Conservation (phyloP, 345 rosid species). For the Odontarrhena argentea region DNA sequence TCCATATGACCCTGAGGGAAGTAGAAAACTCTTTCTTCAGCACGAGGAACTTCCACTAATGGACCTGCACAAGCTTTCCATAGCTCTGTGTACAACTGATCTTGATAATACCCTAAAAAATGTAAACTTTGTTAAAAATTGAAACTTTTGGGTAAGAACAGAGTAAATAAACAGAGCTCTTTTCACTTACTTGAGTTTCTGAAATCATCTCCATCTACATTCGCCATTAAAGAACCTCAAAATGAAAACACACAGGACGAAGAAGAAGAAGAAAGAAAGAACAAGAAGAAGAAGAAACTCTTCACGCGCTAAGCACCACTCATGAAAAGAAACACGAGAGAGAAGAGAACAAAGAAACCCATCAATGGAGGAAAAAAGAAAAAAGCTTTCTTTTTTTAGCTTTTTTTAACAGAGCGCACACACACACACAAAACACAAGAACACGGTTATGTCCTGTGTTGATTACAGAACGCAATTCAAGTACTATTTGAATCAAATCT, state of each 20-base stretch:
- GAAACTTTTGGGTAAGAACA: conserved; percentile 24
- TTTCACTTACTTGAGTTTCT: conserved; percentile 16
- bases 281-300: not conserved
- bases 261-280: conserved; percentile 9
- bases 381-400: conserved; percentile 2
- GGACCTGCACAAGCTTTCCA: conserved; percentile 90
- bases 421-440: not conserved
- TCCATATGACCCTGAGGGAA: conserved; percentile 84
- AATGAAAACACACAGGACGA: not conserved
- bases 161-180: not conserved
- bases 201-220: conserved; percentile 43
- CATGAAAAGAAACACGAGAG: conserved; percentile 51
- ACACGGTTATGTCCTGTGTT: conserved; percentile 40
- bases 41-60: conserved; percentile 63
- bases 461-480: conserved; percentile 41
- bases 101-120: conserved; percentile 40
- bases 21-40: conserved; percentile 64
- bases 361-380: conserved; percentile 45
- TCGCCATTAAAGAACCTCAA: conserved; percentile 48
- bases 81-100: conserved; percentile 59
- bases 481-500: conserved; percentile 29
- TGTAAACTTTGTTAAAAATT: not conserved
- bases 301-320: conserved; percentile 38
- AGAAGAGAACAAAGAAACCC: conserved; percentile 42
- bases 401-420: conserved; percentile 24